Evolutionary conservation across 257 asterid genomes (phyloP).

Genomic region (Anisodus acutangulus): DNA sequence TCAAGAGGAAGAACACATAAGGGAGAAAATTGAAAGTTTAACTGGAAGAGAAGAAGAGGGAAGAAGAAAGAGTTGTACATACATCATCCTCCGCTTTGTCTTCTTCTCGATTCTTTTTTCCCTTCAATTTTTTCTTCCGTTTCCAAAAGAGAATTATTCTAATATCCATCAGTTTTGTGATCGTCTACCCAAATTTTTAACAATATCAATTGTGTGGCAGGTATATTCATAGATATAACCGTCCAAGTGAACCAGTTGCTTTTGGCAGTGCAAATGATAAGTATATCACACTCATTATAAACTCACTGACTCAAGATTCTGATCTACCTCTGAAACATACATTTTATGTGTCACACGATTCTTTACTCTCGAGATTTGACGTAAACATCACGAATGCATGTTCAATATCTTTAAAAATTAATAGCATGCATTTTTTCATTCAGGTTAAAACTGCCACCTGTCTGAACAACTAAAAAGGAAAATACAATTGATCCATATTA

Average conservation of each 20-base stretch:
- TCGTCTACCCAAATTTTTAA: background rate
- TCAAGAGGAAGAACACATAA: background rate
- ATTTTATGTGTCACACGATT: background rate
- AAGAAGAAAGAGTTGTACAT: slow-evolving; percentile 32
- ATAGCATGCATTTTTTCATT: background rate
- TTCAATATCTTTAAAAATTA: background rate
- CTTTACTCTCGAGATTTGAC: background rate
- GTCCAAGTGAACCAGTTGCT: background rate
- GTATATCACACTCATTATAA: background rate
- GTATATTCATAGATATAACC: background rate
- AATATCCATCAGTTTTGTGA: background rate
- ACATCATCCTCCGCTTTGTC: slow-evolving; percentile 33
- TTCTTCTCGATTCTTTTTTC: slow-evolving; percentile 20
- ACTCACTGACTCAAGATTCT: background rate
- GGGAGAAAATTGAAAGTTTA: background rate
- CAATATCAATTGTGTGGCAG: background rate
- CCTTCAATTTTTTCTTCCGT: background rate
- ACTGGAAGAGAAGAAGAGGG: slow-evolving; percentile 22
- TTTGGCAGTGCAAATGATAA: background rate
- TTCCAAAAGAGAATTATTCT: background rate
- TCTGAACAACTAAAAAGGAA: background rate
- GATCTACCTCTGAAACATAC: background rate
- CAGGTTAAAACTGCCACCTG: background rate
- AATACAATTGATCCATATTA: background rate
- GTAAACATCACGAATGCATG: background rate